Conservation (phyloP, 331 rosid species). For the Prunus yedoensis region DNA sequence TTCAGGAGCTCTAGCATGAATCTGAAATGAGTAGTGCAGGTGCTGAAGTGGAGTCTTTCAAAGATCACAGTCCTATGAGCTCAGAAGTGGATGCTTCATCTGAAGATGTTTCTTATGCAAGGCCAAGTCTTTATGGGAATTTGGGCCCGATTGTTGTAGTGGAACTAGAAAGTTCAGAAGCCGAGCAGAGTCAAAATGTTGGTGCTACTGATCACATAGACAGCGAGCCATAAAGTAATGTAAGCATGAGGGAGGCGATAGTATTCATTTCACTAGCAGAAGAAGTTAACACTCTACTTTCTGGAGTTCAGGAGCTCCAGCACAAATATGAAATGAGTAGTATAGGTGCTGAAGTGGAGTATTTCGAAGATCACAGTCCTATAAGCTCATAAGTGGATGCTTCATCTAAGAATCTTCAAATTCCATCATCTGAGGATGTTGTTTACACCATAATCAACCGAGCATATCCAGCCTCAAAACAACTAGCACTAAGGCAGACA, state of each 20-base stretch:
- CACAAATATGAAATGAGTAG: conserved; percentile 1
- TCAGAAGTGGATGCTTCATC: conserved; percentile 17
- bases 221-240: background rate
- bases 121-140: no score
- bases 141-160: background rate
- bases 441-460: no score
- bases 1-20: background rate
- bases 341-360: background rate
- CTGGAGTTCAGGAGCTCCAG: background rate
- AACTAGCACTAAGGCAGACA: no score
- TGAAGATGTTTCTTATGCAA: background rate
- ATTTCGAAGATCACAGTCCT: no score
- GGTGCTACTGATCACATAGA: background rate
- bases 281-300: conserved; percentile 8
- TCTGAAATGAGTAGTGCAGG: background rate
- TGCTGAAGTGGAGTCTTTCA: background rate
- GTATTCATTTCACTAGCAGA: background rate
- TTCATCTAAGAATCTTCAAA: conserved; percentile 34
- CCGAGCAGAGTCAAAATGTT: background rate
- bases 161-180: background rate
- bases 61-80: background rate
- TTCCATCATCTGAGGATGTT: no score
- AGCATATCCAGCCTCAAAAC: no score
- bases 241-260: background rate
- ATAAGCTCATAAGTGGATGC: conserved; percentile 30